Evolutionary conservation across 73 alveolate species (phyloP).

Genomic region (Paraurostyla sp.): DNA sequence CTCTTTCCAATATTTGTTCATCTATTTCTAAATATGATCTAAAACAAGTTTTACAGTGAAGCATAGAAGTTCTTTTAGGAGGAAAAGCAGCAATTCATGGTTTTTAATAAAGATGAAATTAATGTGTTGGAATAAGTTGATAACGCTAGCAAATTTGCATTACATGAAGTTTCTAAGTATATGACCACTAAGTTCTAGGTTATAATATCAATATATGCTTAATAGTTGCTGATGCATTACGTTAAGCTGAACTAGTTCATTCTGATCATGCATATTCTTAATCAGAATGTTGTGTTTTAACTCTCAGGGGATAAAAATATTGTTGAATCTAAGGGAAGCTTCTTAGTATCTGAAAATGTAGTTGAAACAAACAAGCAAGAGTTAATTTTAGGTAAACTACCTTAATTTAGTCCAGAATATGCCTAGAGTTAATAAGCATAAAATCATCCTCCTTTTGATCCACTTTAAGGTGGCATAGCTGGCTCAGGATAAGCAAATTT

Average conservation of each 20-base stretch:
- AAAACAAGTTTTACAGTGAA: background rate
- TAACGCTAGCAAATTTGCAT: background rate
- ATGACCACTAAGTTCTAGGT: constrained; percentile 25
- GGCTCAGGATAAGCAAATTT: background rate
- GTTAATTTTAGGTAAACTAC: constrained; percentile 30
- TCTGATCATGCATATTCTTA: constrained; percentile 35
- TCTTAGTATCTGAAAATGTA: constrained; percentile 18
- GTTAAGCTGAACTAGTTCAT: constrained; percentile 51
- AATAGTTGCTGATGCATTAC: constrained; percentile 33
- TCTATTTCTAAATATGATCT: constrained; percentile 67
- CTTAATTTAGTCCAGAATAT: constrained; percentile 35
- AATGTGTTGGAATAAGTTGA: constrained; percentile 34
- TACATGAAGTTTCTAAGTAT: constrained; percentile 28
- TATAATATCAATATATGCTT: constrained; percentile 48
- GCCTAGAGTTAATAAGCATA: constrained; percentile 6
- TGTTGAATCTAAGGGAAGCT: constrained; percentile 32
- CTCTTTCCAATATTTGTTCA: constrained; percentile 67
- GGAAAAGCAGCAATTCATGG: constrained; percentile 11
- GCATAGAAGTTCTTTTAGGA: constrained; percentile 63
- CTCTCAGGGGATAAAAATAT: constrained; percentile 45
- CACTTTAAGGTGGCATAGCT: background rate
- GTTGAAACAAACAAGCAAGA: constrained; percentile 42
- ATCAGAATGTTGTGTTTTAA: constrained; percentile 27
- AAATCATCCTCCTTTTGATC: background rate
- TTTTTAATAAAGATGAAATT: constrained; percentile 30